Percentiles rank a stretch among this genome's conserved stretches.
Evolutionary conservation across 345 rosid genomes (phyloP).

Genomic region (Brassica rapa): DNA sequence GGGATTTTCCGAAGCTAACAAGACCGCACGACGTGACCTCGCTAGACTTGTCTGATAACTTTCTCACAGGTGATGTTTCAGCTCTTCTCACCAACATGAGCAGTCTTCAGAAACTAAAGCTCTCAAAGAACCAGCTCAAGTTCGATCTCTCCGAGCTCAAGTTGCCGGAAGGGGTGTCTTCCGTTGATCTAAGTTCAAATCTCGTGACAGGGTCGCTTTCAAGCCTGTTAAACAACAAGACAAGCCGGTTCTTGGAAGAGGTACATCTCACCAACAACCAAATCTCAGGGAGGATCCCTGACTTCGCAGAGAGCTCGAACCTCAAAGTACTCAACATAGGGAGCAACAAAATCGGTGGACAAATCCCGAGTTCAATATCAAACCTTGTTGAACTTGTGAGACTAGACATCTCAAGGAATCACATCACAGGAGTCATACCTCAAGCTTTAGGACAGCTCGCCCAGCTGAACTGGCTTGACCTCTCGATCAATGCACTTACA

Average conservation of each 20-base stretch:
- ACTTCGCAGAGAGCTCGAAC: slow-evolving; percentile 59
- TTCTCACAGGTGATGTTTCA: slow-evolving; percentile 58
- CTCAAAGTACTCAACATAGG: slow-evolving; percentile 70
- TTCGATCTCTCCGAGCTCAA: slow-evolving; percentile 59
- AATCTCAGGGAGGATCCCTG: slow-evolving; percentile 72
- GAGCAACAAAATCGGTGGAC: slow-evolving; percentile 75
- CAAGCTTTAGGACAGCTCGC: slow-evolving; percentile 53
- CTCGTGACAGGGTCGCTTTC: slow-evolving; percentile 69
- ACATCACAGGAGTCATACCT: slow-evolving; percentile 69
- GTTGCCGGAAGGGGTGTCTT: slow-evolving; percentile 62
- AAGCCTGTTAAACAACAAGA: slow-evolving; percentile 63
- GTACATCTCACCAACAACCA: slow-evolving; percentile 66
- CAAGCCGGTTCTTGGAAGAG: slow-evolving; percentile 71
- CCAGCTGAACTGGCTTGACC: slow-evolving; percentile 76
- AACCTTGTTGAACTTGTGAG: slow-evolving; percentile 65
- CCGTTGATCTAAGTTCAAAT: slow-evolving; percentile 66
- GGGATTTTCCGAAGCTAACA: slow-evolving; percentile 64
- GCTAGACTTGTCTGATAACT: slow-evolving; percentile 76
- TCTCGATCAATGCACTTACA: slow-evolving; percentile 65
- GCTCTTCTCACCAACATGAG: slow-evolving; percentile 59
- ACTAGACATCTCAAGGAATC: slow-evolving; percentile 78
- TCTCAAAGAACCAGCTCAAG: slow-evolving; percentile 71
- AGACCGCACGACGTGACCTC: slow-evolving; percentile 60
- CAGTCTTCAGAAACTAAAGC: slow-evolving; percentile 64
- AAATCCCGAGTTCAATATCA: slow-evolving; percentile 73